These are phyloP conservation scores for Pyricularia sp. DNA, from an alignment of 2,329 filamentous ascomycete species.

Conservation along the genomic window DNA sequence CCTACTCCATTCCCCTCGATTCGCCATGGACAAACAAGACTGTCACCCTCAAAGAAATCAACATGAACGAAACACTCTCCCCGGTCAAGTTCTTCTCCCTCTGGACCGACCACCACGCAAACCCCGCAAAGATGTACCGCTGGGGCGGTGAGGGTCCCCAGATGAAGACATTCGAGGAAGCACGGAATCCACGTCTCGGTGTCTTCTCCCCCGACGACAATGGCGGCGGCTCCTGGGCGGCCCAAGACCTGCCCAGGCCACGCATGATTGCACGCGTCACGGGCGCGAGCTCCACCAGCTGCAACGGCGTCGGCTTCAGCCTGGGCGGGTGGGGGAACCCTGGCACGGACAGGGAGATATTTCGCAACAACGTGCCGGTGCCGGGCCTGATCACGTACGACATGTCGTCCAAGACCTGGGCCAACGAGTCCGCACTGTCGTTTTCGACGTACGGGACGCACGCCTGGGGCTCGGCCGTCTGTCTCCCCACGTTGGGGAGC, in stretches of 20 bases:
- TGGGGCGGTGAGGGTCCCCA: background rate
- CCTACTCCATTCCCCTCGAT: conserved; percentile 2
- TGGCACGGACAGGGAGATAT: background rate
- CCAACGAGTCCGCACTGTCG: conserved; percentile 1
- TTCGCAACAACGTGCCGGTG: background rate
- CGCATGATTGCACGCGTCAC: background rate
- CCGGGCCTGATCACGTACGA: background rate
- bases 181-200: background rate
- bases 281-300: background rate
- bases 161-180: background rate
- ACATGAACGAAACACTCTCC: background rate
- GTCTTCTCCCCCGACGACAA: background rate
- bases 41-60: background rate
- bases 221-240: background rate
- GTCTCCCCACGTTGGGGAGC: conserved; percentile 15
- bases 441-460: background rate
- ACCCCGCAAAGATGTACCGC: background rate
- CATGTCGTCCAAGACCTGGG: background rate
- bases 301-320: background rate
- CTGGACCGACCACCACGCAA: background rate
- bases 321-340: background rate
- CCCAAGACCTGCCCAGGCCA: background rate
- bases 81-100: background rate
- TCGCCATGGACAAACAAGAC: background rate
- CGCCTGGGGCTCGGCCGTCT: conserved; percentile 13